Conservation (phyloP, 805 yeast species). For the Ascoidea rubescens region DNA sequence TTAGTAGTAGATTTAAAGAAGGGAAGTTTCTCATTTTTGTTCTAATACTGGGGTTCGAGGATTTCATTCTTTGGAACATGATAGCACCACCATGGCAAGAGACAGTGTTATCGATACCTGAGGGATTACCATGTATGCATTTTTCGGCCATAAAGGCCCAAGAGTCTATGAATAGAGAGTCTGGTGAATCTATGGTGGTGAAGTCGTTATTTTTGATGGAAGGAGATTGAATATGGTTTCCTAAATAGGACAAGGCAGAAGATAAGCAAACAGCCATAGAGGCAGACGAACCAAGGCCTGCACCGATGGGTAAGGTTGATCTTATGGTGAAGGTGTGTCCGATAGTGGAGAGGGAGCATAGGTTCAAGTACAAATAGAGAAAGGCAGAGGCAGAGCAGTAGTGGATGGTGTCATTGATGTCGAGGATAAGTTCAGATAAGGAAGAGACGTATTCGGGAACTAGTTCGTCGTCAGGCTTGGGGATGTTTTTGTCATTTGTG, state of each 20-base stretch:
- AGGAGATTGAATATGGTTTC: conserved; percentile 36
- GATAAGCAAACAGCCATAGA: conserved; percentile 76
- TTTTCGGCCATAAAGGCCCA: conserved; percentile 93
- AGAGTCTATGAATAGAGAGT: conserved; percentile 50
- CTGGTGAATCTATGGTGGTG: conserved; percentile 15
- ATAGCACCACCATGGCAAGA: conserved; percentile 96
- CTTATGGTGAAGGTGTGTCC: conserved; percentile 54
- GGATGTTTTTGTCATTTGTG: conserved; percentile 12
- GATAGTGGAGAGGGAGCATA: conserved; percentile 26
- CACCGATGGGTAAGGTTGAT: conserved; percentile 87
- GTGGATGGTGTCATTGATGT: conserved; percentile 42
- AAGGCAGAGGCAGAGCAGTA: conserved; percentile 74
- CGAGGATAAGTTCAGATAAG: conserved; percentile 28
- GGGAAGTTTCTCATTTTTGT: conserved; percentile 65
- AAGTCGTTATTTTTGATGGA: conserved; percentile 20
- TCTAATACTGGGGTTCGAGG: conserved; percentile 46
- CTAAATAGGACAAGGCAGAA: conserved; percentile 52
- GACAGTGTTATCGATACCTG: conserved; percentile 94
- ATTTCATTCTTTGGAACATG: conserved; percentile 51
- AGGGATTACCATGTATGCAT: conserved; percentile 92
- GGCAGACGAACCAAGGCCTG: conserved; percentile 94
- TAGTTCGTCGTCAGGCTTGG: conserved; percentile 34
- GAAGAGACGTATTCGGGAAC: conserved; percentile 42
- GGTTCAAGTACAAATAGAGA: conserved; percentile 54
- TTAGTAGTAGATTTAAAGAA: conserved; percentile 54